phyloP scores from a whole-genome alignment of 345 rosid genomes.

The Camelina laxa region DNA sequence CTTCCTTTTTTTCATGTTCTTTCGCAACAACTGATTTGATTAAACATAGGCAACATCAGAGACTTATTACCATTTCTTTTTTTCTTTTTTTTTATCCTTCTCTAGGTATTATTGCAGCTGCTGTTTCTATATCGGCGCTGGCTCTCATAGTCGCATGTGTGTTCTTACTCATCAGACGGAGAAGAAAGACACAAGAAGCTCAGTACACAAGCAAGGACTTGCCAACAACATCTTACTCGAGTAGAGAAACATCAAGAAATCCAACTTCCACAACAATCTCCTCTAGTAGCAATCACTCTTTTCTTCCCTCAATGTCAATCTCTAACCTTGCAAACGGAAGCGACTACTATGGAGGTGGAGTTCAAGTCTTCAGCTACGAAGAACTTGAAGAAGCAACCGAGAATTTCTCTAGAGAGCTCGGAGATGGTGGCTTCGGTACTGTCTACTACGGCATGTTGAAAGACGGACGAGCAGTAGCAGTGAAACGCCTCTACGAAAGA shows the following conservation, averaged over 20 bases:
- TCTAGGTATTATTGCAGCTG: constrained; percentile 44
- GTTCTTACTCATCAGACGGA: constrained; percentile 32
- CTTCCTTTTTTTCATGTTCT: background rate
- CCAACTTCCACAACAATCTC: constrained; percentile 52
- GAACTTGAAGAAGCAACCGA: constrained; percentile 88
- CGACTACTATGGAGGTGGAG: constrained; percentile 76
- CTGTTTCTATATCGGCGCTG: constrained; percentile 41
- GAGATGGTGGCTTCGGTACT: constrained; percentile 89
- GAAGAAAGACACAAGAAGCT: constrained; percentile 46
- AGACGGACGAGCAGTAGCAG: constrained; percentile 84
- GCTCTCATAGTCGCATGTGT: constrained; percentile 32
- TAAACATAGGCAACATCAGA: background rate
- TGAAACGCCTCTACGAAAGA: constrained; percentile 74
- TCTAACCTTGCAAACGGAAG: constrained; percentile 57
- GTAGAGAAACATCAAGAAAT: constrained; percentile 45
- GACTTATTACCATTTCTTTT: background rate
- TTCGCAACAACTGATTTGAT: background rate
- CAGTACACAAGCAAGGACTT: constrained; percentile 48
- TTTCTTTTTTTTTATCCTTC: background rate
- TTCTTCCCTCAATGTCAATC: constrained; percentile 51
- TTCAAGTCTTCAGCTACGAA: constrained; percentile 63
- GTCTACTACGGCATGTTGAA: constrained; percentile 79
- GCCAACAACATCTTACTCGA: constrained; percentile 51
- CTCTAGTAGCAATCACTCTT: constrained; percentile 57
- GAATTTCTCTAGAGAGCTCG: constrained; percentile 78